Conservation (phyloP, 306 rosid species). For the Amphicarpaea edgeworthii region DNA sequence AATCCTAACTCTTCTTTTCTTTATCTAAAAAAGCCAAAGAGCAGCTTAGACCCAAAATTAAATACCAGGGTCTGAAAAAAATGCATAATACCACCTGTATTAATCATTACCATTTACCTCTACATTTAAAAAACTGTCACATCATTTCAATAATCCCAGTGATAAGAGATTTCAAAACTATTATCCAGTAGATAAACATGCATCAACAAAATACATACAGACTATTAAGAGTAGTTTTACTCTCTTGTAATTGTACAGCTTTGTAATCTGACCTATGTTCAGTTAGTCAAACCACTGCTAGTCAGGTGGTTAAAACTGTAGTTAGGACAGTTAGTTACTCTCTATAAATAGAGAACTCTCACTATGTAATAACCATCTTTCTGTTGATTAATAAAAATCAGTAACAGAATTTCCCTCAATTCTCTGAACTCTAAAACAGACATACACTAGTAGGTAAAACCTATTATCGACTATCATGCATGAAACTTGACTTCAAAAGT, state of each 20-base stretch:
- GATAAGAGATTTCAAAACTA: slow-evolving; percentile 15
- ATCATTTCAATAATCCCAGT: slow-evolving; percentile 14
- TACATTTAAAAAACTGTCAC: slow-evolving; percentile 6
- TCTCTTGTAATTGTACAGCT: no score
- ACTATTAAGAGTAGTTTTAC: no score
- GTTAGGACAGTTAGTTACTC: no score
- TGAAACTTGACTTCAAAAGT: slow-evolving; percentile 2
- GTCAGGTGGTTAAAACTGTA: no score
- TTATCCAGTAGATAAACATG: slow-evolving; percentile 10
- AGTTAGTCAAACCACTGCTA: no score
- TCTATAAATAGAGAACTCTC: no score
- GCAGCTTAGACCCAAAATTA: slow-evolving; percentile 30
- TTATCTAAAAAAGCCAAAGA: slow-evolving; percentile 18
- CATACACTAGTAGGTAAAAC: slow-evolving; percentile 19
- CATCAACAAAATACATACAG: not conserved
- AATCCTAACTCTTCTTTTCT: slow-evolving; percentile 34
- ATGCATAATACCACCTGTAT: slow-evolving; percentile 19
- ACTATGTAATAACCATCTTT: no score
- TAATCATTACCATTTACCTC: slow-evolving; percentile 9
- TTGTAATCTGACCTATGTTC: no score
- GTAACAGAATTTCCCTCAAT: no score
- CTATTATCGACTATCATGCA: slow-evolving; percentile 32
- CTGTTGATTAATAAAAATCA: no score
- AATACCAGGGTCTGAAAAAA: not conserved
- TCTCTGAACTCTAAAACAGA: no score